Percentiles rank a stretch among this genome's conserved stretches.
Conservation (phyloP, 1,284 basidiomycete genomes). For the Leccinum solheimii region DNA sequence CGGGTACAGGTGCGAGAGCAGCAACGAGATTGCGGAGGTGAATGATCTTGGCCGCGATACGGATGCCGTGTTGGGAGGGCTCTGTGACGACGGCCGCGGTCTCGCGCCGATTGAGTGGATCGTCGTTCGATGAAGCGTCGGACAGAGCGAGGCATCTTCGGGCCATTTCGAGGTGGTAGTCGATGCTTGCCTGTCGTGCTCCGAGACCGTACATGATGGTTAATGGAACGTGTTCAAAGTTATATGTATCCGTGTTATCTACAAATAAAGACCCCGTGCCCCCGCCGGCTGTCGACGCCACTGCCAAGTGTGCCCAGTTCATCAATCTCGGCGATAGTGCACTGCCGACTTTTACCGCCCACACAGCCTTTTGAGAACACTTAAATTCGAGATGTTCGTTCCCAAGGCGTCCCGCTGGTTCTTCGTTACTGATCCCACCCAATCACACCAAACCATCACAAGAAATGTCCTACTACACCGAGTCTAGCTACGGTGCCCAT, state of each 20-base stretch:
- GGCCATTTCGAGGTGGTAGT: constrained; percentile 23
- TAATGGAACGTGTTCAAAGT: too few species aligned
- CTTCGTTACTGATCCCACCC: not conserved
- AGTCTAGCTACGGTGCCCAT: constrained; percentile 17
- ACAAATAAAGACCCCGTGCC: not conserved
- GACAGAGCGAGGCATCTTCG: constrained; percentile 20
- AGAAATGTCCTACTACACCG: constrained; percentile 28
- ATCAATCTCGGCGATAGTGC: not conserved
- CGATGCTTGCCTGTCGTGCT: constrained; percentile 24
- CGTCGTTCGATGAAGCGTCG: constrained; percentile 4
- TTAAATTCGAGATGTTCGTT: constrained; percentile 13
- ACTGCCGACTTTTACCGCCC: not conserved
- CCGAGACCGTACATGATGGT: constrained; percentile 16
- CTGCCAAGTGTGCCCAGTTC: too few species aligned
- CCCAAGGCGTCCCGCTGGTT: constrained; percentile 11
- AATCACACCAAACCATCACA: not conserved
- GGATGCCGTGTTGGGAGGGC: constrained; percentile 14
- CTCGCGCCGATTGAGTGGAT: constrained; percentile 1
- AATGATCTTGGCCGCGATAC: constrained; percentile 27
- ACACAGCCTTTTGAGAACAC: constrained; percentile 22
- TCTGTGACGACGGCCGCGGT: not conserved
- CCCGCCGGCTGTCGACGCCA: constrained; percentile 8
- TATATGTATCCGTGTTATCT: not conserved
- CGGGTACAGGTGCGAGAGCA: constrained; percentile 26
- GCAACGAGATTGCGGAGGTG: constrained; percentile 24